Base-by-base conservation (phyloP, 2,329 filamentous ascomycete species). In the Orbilia quercus region DNA sequence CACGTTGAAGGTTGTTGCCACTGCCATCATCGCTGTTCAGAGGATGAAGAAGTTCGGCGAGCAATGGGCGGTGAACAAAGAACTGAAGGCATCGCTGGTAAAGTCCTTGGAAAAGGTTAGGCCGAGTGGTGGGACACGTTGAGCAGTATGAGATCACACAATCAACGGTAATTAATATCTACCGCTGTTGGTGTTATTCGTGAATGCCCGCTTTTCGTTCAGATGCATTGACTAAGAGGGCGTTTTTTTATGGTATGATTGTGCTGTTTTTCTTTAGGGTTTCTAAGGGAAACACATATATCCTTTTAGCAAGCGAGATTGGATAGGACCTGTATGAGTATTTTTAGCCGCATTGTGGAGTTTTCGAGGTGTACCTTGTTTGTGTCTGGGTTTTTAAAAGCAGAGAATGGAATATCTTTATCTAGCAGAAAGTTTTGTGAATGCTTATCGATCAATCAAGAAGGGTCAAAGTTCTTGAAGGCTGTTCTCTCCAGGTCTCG, bases 41-140 rank as follows among this genome's bases (percentile, higher is more conserved):
- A 79, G 85, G 5, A 87, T 87, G 83, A 80, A 82, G 77, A 84
- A 80, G 74, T 78, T 83, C 75, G 81, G 81, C 6, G 79, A 82
- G 74, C 79, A 81, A 7, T 88, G 86, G 86, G 82, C 82, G 1
- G 82, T 80, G 48, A 84, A 81, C 60, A 80, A 82, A 76, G 84
- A 83, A 78, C 77, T 87, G 45, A 82, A 80, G 36, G 74, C 67
- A 1, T 74, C 74, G 42, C 62, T 78, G 47, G 75, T 75, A 34
- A 77, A 76, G 62, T 76, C 75, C 7, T 54, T 78, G 20, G 75
- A 77, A 47, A 71, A 76, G 66, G 69, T 73, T 23, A 70, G 76
- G 25, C 60, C 69, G 18, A 62, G 16, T 12, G 55, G n/a, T n/a
- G 48, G 48, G 1, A 47, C 48, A 25, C 44, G 57, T 7, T 71